Base-by-base conservation (phyloP, 2,329 filamentous ascomycete species). In the Diaporthe citriasiana region DNA sequence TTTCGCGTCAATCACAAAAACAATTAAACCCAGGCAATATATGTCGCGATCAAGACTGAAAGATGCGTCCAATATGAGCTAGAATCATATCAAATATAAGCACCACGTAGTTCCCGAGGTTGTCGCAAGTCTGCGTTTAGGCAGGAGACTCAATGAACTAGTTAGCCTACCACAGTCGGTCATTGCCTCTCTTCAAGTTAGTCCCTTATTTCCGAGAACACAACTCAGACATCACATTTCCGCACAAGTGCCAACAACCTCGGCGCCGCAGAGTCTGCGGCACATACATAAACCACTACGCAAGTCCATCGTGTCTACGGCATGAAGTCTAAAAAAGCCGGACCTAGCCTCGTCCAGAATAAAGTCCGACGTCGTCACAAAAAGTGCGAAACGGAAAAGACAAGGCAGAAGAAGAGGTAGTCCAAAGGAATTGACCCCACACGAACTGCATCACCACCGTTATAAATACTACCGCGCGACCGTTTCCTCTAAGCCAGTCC, bases 361-460 rank as follows among this genome's bases (percentile, higher is more conserved):
- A 15, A n/a, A 22, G 40, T 27, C 10, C 35, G 17, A 25, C 35
- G 35, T 25, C 22, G 22, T 40, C 33, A 38, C 33, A 25, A 7
- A 40, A 38, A 13, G 25, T 12, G 22, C 19, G 25, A 59, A 35
- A 35, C 33, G 35, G 55, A 25, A n/a, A 3, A 7, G 55, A 19
- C 51, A 55, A 30, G 51, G 51, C 15, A 55, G 55, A 22, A 59
- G 22, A 13, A 59, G 33, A 22, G n/a, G n/a, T n/a, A n/a, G 45
- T 50, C 33, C 55, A 38, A 25, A 38, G 57, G 57, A 40, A 42
- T 10, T n/a, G 55, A 22, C 56, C 56, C 56, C 56, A 59, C 33
- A 59, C 19, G 33, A 59, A 40, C 38, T n/a, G 17, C 57, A 45
- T 45, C 17, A 12, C 17, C 5, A 63, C 59, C 40, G 59, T 60